These are phyloP conservation scores for Pseudocercospora ulei DNA, from an alignment of 2,329 filamentous ascomycete genomes.

Conservation along the genomic window DNA sequence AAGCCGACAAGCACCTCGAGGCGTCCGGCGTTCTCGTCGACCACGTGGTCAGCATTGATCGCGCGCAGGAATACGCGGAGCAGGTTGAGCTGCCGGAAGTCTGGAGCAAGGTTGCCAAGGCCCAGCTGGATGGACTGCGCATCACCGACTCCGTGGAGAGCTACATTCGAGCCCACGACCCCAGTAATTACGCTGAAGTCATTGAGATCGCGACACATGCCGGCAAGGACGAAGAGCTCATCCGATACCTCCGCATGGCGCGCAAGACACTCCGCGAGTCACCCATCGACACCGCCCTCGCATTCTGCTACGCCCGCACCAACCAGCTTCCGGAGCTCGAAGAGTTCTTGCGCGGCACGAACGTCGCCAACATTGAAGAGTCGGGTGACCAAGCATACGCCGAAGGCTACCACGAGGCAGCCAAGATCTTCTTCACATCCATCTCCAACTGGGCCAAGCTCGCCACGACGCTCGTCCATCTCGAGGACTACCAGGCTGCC, in stretches of 20 bases:
- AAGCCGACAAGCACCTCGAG: constrained; percentile 77
- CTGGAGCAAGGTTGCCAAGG: constrained; percentile 97
- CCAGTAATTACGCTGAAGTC: constrained; percentile 87
- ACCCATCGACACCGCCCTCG: constrained; percentile 82
- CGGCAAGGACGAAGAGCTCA: constrained; percentile 92
- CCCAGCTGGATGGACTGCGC: constrained; percentile 89
- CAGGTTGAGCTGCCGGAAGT: constrained; percentile 88
- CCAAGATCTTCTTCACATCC: constrained; percentile 97
- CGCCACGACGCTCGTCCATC: constrained; percentile 91
- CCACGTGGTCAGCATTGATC: constrained; percentile 94
- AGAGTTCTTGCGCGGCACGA: constrained; percentile 85
- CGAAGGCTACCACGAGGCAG: constrained; percentile 87
- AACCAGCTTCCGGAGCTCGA: constrained; percentile 88
- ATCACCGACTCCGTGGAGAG: constrained; percentile 89
- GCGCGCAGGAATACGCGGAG: constrained; percentile 90
- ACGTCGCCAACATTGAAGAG: constrained; percentile 90
- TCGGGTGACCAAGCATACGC: constrained; percentile 97
- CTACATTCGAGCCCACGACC: constrained; percentile 89
- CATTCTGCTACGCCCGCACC: constrained; percentile 85
- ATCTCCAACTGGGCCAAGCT: constrained; percentile 99
- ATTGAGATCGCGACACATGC: constrained; percentile 92
- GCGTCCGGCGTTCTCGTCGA: constrained; percentile 90
- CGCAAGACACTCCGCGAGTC: constrained; percentile 93
- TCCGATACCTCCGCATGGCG: constrained; percentile 94
- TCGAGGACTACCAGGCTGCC: constrained; percentile 92